Evolutionary conservation across 1,139 yeast genomes (phyloP).

Genomic region (Suhomyces panamericanus): DNA sequence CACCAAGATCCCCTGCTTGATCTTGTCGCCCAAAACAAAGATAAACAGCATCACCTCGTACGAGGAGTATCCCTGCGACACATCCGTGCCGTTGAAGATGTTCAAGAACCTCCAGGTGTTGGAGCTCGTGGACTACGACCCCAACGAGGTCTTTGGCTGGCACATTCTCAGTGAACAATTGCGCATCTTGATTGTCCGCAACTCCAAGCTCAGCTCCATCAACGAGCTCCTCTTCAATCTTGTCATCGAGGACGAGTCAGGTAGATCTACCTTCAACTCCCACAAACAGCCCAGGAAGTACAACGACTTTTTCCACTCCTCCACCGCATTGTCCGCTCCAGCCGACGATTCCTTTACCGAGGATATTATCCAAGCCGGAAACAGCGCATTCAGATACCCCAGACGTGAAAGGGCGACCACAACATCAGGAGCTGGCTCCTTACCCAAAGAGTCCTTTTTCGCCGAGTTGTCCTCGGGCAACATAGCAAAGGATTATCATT

Average conservation of each 20-base stretch:
- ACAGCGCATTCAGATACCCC: constrained; percentile 27
- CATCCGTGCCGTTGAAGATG: constrained; percentile 61
- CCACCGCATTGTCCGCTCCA: constrained; percentile 8
- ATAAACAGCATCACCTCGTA: constrained; percentile 57
- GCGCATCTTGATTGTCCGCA: constrained; percentile 54
- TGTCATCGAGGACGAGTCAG: constrained; percentile 56
- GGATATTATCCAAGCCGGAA: constrained; percentile 13
- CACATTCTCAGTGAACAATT: constrained; percentile 54
- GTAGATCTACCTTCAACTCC: constrained; percentile 41
- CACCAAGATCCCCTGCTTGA: constrained; percentile 63
- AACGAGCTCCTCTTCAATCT: constrained; percentile 51
- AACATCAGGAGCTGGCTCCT: constrained; percentile 28
- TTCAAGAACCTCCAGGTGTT: constrained; percentile 63
- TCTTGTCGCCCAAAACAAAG: constrained; percentile 59
- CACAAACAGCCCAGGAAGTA: constrained; percentile 24
- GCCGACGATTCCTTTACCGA: constrained; percentile 11
- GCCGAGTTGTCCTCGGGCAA: constrained; percentile 13
- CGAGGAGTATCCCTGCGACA: constrained; percentile 72
- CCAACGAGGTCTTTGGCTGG: constrained; percentile 70
- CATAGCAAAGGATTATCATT: constrained; percentile 20
- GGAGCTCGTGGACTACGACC: constrained; percentile 60
- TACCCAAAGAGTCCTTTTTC: constrained; percentile 24
- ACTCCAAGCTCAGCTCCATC: constrained; percentile 51
- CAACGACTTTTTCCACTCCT: constrained; percentile 13
- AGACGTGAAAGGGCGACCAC: constrained; percentile 32